Base-by-base conservation (phyloP, 2,329 filamentous ascomycete species). In the Paramyrothecium sp. region DNA sequence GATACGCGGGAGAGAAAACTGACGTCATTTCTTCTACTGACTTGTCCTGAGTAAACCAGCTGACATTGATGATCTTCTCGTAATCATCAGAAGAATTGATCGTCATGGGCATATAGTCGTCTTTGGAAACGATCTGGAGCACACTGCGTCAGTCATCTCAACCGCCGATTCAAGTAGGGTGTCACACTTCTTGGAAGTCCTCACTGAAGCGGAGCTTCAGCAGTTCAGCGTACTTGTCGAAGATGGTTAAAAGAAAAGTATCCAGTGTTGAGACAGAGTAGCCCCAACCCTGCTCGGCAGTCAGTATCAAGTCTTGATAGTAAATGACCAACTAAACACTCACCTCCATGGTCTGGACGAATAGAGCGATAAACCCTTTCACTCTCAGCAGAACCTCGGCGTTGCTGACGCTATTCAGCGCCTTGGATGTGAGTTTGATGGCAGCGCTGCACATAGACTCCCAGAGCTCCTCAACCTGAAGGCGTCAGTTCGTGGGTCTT, bases 71-170 rank as follows among this genome's bases (percentile, higher is more conserved):
- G 38, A 99, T 94, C 68, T 97, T 97, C 67, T 96, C 91, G 69
- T 96, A 98, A 68, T 98, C 93, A 66, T 97, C 93, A 17, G 83
- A 75, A 20, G 89, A 92, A 67, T 92, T 91, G 71, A 98, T 96
- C 2, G 92, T 91, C 95, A 99, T 98, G 2, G 95, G 96, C 94
- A 99, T 99, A 74, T 99, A 99, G 73, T 99, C 95, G 71, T 99
- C 95, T 1, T 92, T 97, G n/a, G 91, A 87, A 17, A 89, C 85
- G 65, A 88, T 88, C 82, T 86, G 69, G 41, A 65, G 56, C 51
- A 22, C 17, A 44, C n/a, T 12, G 41, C 10, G 26, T 30, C 10
- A 30, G 26, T 30, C 26, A 30, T 30, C 26, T 30, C 26, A 30
- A 30, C 26, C 10, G 26, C 26, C 10, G n/a, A 7, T 10, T 13